phyloP scores from a whole-genome alignment of 441 rosid genomes.

The Flueggea neowawraea region DNA sequence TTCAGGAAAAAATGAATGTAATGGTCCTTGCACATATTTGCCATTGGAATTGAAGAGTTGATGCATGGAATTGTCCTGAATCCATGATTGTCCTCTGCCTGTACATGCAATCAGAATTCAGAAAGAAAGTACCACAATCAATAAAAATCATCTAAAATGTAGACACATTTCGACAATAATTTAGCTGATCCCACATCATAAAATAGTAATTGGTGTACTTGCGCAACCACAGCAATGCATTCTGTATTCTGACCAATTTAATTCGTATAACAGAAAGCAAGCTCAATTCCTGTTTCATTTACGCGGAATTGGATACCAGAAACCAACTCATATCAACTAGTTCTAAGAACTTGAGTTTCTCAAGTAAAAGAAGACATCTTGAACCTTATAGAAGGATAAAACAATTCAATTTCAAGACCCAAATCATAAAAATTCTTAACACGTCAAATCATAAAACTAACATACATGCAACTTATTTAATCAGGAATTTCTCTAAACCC shows the following conservation, averaged over 20 bases:
- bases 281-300: no score
- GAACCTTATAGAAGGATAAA: neutral
- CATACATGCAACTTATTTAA: neutral
- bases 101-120: conserved; percentile 11
- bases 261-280: no score
- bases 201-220: neutral
- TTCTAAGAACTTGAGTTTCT: neutral
- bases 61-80: conserved; percentile 39
- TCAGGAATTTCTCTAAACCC: no score
- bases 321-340: neutral
- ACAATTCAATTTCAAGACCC: neutral
- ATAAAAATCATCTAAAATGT: conserved; percentile 2
- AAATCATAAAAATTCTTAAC: neutral
- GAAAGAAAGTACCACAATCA: neutral
- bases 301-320: no score
- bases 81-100: conserved; percentile 58
- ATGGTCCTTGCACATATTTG: conserved; percentile 19
- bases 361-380: neutral
- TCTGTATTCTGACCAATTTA: no score
- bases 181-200: neutral
- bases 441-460: neutral
- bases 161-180: neutral
- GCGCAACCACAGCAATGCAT: neutral
- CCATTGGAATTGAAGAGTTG: conserved; percentile 13
- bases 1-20: conserved; percentile 39